phyloP scores from a whole-genome alignment of 768 basidiomycete species.

The Cyathus striatus region DNA sequence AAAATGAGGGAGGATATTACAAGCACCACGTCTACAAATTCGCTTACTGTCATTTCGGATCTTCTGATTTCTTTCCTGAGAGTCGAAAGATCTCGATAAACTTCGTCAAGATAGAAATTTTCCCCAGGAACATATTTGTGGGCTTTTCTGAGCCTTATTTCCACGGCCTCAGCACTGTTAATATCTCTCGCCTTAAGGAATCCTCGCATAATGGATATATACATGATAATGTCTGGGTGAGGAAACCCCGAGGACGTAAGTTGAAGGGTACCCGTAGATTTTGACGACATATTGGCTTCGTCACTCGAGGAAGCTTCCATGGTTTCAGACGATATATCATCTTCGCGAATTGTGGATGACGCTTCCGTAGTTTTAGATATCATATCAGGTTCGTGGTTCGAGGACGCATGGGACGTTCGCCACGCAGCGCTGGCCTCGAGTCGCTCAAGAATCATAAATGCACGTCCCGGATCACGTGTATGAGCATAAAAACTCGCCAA shows the following conservation, averaged over 20 bases:
- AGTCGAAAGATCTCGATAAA: background rate
- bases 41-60: slow-evolving; percentile 2
- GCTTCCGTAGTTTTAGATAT: too few relatives aligned
- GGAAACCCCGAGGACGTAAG: slow-evolving; percentile 4
- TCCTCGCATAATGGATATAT: slow-evolving; percentile 15
- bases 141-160: slow-evolving; percentile 1
- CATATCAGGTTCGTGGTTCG: too few relatives aligned
- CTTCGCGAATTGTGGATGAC: background rate
- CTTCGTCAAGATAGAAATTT: slow-evolving; percentile 3
- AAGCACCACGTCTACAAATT: too few relatives aligned
- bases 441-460: slow-evolving; percentile 35
- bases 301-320: background rate
- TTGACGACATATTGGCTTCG: background rate
- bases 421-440: slow-evolving; percentile 24
- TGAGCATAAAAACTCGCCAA: slow-evolving; percentile 42
- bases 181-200: slow-evolving; percentile 12
- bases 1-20: too few relatives aligned
- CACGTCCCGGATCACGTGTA: slow-evolving; percentile 24
- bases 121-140: slow-evolving; percentile 4
- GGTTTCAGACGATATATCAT: background rate
- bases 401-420: too few relatives aligned
- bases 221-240: slow-evolving; percentile 14
- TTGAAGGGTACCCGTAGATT: background rate
- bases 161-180: slow-evolving; percentile 9
- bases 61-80: background rate